These are phyloP conservation scores for Odontarrhena argentea DNA, from an alignment of 345 rosid genomes.

Conservation along the genomic window DNA sequence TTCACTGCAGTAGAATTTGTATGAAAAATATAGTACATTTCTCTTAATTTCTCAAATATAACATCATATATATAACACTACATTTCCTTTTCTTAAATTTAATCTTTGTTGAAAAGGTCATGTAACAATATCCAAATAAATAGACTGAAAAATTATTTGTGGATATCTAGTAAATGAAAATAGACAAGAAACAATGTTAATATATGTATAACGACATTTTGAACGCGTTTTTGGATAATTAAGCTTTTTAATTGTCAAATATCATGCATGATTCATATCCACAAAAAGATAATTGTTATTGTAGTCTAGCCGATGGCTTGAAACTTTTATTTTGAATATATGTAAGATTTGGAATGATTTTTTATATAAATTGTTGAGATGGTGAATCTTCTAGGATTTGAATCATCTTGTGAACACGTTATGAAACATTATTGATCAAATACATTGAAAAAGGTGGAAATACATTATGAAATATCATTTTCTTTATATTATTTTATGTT, in stretches of 20 bases:
- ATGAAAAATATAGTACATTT: neutral
- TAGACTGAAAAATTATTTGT: neutral
- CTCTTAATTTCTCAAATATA: too few relatives aligned
- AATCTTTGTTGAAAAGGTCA: neutral
- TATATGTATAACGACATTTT: neutral
- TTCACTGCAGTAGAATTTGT: neutral
- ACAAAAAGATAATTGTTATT: neutral
- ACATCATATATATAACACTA: too few relatives aligned
- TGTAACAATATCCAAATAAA: conserved; percentile 17
- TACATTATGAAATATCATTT: neutral
- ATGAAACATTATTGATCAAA: neutral
- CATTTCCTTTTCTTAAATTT: neutral
- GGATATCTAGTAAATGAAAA: neutral
- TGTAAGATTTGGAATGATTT: neutral
- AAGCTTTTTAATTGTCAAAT: neutral
- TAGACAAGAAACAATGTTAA: neutral
- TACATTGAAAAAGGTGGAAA: neutral
- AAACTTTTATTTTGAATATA: neutral
- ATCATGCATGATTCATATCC: neutral
- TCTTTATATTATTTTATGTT: neutral
- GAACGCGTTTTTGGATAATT: neutral
- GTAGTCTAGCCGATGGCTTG: neutral
- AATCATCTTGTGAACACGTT: neutral
- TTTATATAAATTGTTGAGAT: conserved; percentile 6
- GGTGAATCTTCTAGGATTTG: conserved; percentile 12